phyloP scores from a whole-genome alignment of 345 rosid species.

The Pugionium dolabratum region DNA sequence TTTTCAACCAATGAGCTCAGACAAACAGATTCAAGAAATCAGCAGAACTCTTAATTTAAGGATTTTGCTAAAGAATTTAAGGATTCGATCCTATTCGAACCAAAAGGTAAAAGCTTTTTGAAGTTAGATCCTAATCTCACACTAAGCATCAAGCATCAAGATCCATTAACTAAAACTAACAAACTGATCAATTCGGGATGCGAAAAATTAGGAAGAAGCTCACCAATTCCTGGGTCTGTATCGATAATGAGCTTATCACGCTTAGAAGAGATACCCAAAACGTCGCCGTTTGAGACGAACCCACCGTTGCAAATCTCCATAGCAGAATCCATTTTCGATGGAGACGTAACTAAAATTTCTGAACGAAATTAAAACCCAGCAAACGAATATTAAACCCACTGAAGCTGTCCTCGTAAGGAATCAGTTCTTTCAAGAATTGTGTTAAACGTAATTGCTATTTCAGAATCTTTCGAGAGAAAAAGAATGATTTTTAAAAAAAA shows the following conservation, averaged over 20 bases:
- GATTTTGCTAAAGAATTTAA: neutral
- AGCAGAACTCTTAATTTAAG: neutral
- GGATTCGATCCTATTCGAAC: neutral
- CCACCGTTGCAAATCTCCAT: conserved; percentile 33
- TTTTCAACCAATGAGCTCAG: conserved; percentile 6
- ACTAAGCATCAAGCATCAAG: neutral
- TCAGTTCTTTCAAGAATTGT: neutral
- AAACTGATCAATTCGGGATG: neutral
- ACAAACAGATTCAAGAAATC: conserved; percentile 15
- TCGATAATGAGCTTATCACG: conserved; percentile 84
- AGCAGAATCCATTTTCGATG: conserved; percentile 37
- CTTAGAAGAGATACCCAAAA: conserved; percentile 33
- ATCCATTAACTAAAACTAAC: conserved; percentile 10
- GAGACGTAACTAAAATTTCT: neutral
- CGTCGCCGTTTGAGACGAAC: conserved; percentile 36
- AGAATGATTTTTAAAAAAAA: no score
- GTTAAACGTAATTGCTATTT: no score
- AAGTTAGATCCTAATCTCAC: neutral
- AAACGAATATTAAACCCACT: neutral
- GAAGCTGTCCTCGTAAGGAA: neutral
- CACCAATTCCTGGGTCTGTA: conserved; percentile 98
- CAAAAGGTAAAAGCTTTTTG: neutral
- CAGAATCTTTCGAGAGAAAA: no score
- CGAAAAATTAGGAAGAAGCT: conserved; percentile 25
- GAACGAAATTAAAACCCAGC: neutral